These are phyloP conservation scores for Fusarium sp. DNA, from an alignment of 2,329 filamentous ascomycete genomes.

Conservation along the genomic window DNA sequence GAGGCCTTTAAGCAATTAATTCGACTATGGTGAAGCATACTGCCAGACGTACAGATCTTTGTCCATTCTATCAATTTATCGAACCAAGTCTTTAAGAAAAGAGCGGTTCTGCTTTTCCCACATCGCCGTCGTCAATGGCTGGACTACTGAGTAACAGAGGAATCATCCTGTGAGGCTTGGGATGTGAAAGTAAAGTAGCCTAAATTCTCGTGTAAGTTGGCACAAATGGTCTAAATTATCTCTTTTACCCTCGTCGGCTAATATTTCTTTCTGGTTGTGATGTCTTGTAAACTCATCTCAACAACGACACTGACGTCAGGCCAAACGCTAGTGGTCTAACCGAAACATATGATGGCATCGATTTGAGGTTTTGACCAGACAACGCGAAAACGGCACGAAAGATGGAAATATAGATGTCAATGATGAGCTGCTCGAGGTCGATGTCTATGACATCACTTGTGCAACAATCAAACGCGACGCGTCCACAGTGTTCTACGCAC, in stretches of 20 bases:
- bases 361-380: slow-evolving; percentile 18
- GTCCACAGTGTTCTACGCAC: neutral
- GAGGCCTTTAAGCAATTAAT: neutral
- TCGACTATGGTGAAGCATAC: no score
- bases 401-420: neutral
- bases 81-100: neutral
- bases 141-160: no score
- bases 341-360: slow-evolving; percentile 5
- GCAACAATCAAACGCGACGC: slow-evolving; percentile 32
- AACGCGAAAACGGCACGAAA: slow-evolving; percentile 28
- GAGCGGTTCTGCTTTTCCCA: neutral
- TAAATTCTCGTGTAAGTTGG: no score
- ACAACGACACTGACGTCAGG: neutral
- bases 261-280: neutral
- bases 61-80: neutral
- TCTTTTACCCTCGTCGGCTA: neutral
- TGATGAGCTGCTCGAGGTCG: neutral
- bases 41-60: neutral
- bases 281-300: neutral
- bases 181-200: no score
- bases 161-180: no score
- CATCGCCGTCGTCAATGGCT: no score
- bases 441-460: slow-evolving; percentile 45
- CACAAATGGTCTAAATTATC: neutral
- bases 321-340: neutral